A percentile compares a stretch with the other conserved stretches of the same genome.
phyloP scores from a whole-genome alignment of 768 basidiomycete genomes.

The Auriculariales sp. region DNA sequence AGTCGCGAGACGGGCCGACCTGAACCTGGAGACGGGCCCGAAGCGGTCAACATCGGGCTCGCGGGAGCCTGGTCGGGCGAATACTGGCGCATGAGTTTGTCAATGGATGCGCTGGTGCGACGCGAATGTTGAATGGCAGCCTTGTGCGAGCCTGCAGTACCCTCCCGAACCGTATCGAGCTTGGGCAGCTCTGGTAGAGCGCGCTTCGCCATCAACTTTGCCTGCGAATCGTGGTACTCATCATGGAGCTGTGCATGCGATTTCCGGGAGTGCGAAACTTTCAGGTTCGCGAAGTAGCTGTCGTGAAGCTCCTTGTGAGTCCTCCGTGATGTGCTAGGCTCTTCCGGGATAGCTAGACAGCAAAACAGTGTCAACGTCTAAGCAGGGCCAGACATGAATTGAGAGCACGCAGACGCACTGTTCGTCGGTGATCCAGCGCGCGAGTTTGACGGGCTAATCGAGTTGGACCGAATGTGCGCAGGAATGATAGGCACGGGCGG shows the following conservation, averaged over 20 bases:
- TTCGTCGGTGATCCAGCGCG: not conserved
- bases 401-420: not conserved
- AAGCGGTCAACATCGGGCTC: constrained; percentile 2
- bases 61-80: not conserved
- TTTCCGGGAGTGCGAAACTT: not conserved
- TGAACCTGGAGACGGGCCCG: constrained; percentile 5
- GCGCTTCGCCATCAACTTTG: not conserved
- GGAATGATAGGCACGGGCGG: not conserved
- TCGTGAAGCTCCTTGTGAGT: not conserved
- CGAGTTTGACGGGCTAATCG: not conserved
- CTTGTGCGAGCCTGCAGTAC: not conserved
- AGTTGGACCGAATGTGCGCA: not conserved
- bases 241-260: not conserved
- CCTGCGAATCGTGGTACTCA: not conserved
- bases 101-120: not conserved
- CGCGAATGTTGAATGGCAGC: not conserved
- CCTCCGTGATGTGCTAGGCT: not conserved
- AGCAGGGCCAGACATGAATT: not conserved
- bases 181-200: not conserved
- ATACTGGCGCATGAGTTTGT: not conserved
- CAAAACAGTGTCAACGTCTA: not conserved
- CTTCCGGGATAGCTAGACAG: not conserved
- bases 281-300: not conserved
- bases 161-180: not conserved
- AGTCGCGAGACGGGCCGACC: constrained; percentile 13